Evolutionary conservation across 1,284 basidiomycete species (phyloP).

Genomic region (Xerocomus minutiporus): DNA sequence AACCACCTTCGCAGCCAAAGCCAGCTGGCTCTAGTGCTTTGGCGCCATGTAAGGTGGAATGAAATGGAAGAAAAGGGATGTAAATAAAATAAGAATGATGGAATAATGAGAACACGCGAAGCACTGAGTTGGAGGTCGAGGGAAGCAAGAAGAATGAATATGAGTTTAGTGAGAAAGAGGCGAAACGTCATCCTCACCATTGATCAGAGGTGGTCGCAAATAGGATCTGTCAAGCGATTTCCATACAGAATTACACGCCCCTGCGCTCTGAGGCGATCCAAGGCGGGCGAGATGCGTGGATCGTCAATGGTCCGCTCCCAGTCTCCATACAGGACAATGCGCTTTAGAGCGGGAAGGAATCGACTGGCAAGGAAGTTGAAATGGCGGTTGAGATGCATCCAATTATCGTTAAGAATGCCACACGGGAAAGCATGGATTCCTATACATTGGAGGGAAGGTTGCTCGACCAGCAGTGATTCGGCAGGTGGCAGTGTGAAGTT

Average conservation of each 20-base stretch:
- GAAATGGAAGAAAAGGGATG: background rate
- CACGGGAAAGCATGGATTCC: slow-evolving; percentile 50
- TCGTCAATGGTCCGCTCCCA: slow-evolving; percentile 40
- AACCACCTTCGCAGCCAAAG: background rate
- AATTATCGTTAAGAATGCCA: slow-evolving; percentile 35
- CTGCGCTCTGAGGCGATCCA: slow-evolving; percentile 17
- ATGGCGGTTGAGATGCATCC: slow-evolving; percentile 45
- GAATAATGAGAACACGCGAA: background rate
- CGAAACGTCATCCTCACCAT: slow-evolving; percentile 7
- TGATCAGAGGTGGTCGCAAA: slow-evolving; percentile 20
- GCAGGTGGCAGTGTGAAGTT: slow-evolving; percentile 45
- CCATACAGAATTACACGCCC: slow-evolving; percentile 19
- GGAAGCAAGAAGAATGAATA: background rate
- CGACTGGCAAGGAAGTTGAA: slow-evolving; percentile 38
- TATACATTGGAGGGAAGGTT: slow-evolving; percentile 40
- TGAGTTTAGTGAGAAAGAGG: background rate
- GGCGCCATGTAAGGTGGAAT: background rate
- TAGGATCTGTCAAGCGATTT: slow-evolving; percentile 8
- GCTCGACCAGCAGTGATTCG: slow-evolving; percentile 20
- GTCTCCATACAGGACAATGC: slow-evolving; percentile 46
- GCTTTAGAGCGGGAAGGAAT: slow-evolving; percentile 38
- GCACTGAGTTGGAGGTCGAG: background rate
- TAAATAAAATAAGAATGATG: background rate
- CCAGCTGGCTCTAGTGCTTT: background rate
- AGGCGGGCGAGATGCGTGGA: slow-evolving; percentile 28